Conservation (phyloP, 352 stramenopile species). For the Phytopythium oedochilum region DNA sequence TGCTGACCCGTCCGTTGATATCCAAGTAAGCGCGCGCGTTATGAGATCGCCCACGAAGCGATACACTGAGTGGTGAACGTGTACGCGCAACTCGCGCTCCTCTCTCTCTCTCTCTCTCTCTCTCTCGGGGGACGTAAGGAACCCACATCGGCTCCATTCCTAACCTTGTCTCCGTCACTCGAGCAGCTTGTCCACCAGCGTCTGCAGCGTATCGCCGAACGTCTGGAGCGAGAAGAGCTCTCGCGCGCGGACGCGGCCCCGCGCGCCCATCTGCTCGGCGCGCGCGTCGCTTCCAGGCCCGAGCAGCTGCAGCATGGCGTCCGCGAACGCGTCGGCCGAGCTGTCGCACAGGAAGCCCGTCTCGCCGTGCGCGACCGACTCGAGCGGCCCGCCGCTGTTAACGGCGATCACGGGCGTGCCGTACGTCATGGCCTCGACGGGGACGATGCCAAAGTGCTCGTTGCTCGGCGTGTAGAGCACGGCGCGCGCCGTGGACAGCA, state of each 20-base stretch:
- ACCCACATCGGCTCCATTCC: too few relatives aligned
- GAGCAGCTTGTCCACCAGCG: conserved; percentile 34
- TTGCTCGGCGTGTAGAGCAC: conserved; percentile 96
- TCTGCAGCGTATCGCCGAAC: conserved; percentile 60
- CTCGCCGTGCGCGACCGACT: conserved; percentile 91
- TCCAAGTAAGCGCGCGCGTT: too few relatives aligned
- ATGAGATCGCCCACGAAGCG: neutral
- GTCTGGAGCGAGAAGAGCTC: conserved; percentile 70
- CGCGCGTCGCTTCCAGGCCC: conserved; percentile 16
- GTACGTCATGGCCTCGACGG: conserved; percentile 97
- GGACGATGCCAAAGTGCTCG: conserved; percentile 99
- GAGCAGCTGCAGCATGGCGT: conserved; percentile 58
- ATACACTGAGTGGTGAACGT: conserved; percentile 12
- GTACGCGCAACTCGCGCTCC: neutral
- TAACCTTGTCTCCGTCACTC: conserved; percentile 3
- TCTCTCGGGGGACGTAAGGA: too few relatives aligned
- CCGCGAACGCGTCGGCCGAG: conserved; percentile 49
- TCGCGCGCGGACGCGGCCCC: conserved; percentile 43
- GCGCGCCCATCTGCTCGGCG: conserved; percentile 41
- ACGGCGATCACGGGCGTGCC: conserved; percentile 93
- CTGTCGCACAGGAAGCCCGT: conserved; percentile 82
- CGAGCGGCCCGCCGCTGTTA: conserved; percentile 92
- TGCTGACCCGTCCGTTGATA: conserved; percentile 11
- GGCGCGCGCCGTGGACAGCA: conserved; percentile 82
- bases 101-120: too few relatives aligned